These are phyloP conservation scores for Aspergillus ibericus DNA, from an alignment of 2,329 filamentous ascomycete genomes.

Conservation along the genomic window DNA sequence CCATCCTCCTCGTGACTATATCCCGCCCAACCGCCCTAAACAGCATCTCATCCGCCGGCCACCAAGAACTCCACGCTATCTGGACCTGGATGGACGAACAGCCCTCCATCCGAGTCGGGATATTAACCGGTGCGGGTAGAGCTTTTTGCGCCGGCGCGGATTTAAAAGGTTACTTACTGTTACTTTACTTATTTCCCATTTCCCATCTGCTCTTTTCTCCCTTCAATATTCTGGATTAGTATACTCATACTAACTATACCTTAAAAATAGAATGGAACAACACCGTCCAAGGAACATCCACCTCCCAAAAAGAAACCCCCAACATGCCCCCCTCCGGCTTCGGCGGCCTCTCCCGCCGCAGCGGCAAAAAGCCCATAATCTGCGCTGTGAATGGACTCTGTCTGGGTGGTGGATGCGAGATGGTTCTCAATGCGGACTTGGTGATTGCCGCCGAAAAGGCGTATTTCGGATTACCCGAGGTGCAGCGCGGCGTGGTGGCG, in stretches of 20 bases:
- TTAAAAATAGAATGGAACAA: slow-evolving; percentile 35
- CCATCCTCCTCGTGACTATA: slow-evolving; percentile 51
- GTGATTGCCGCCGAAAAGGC: slow-evolving; percentile 60
- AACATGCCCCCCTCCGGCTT: slow-evolving; percentile 38
- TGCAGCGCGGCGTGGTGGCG: slow-evolving; percentile 68
- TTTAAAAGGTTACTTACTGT: slow-evolving; percentile 40
- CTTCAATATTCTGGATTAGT: too few relatives aligned
- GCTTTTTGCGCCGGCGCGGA: slow-evolving; percentile 50
- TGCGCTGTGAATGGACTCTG: slow-evolving; percentile 75
- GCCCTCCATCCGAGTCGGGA: slow-evolving; percentile 39
- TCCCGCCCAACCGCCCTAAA: slow-evolving; percentile 46
- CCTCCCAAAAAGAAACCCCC: slow-evolving; percentile 5
- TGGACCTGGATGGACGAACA: slow-evolving; percentile 50
- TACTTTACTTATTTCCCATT: too few relatives aligned
- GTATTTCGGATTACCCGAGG: slow-evolving; percentile 70
- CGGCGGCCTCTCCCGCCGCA: slow-evolving; percentile 46
- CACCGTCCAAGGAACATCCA: slow-evolving; percentile 16
- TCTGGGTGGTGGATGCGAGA: slow-evolving; percentile 75
- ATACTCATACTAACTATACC: background rate
- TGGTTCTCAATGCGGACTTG: slow-evolving; percentile 70
- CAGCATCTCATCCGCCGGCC: slow-evolving; percentile 44
- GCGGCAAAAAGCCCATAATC: slow-evolving; percentile 67
- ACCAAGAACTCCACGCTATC: slow-evolving; percentile 44
- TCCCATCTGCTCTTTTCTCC: background rate
- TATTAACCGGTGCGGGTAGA: slow-evolving; percentile 44